Evolutionary conservation across 805 yeast species (phyloP).

Genomic region (Wickerhamiella occidentalis): DNA sequence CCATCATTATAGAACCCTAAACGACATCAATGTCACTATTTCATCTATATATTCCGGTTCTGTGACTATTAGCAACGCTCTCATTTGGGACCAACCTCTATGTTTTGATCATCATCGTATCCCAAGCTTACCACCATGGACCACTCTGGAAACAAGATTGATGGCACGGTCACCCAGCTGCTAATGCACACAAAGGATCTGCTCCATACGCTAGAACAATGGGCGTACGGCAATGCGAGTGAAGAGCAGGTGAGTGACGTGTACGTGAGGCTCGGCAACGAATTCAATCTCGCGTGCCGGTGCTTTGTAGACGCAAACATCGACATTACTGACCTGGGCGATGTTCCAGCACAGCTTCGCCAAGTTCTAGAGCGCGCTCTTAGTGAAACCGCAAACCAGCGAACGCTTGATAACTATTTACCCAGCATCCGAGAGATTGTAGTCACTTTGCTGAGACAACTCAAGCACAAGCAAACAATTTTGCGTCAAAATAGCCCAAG

Average conservation of each 20-base stretch:
- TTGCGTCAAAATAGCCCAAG: constrained; percentile 25
- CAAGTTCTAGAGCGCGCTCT: constrained; percentile 74
- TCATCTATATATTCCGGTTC: too few relatives aligned
- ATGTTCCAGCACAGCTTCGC: constrained; percentile 75
- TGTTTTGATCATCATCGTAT: not conserved
- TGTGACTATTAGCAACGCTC: too few relatives aligned
- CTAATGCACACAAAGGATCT: constrained; percentile 81
- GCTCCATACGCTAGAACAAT: constrained; percentile 71
- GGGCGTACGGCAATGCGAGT: constrained; percentile 74
- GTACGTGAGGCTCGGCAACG: constrained; percentile 86
- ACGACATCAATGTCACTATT: too few relatives aligned
- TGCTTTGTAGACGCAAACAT: constrained; percentile 71
- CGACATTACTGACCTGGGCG: constrained; percentile 68
- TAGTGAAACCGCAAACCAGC: constrained; percentile 74
- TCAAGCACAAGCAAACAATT: constrained; percentile 65
- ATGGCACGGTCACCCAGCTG: constrained; percentile 38
- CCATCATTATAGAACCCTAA: too few relatives aligned
- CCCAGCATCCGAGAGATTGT: constrained; percentile 82
- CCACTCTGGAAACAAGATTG: constrained; percentile 10
- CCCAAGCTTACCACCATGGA: constrained; percentile 7
- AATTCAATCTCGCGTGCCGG: constrained; percentile 73
- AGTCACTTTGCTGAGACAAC: constrained; percentile 60
- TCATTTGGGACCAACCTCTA: not conserved
- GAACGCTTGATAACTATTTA: constrained; percentile 61
- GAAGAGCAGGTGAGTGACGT: constrained; percentile 82